phyloP scores from a whole-genome alignment of 768 basidiomycete species.

The Candolleomyces aberdarensis region DNA sequence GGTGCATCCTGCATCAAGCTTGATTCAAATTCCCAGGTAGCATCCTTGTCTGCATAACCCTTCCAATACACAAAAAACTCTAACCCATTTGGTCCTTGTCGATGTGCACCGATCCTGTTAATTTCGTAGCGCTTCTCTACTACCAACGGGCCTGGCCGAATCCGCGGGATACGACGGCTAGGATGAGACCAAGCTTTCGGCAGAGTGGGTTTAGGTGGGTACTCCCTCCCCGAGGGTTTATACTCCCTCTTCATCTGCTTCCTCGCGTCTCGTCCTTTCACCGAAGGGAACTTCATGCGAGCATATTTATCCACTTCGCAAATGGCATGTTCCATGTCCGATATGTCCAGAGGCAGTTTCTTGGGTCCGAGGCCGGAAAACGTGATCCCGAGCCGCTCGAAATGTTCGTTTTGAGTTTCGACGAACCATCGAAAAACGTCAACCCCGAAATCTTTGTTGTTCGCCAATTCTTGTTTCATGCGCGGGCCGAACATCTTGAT shows the following conservation, averaged over 20 bases:
- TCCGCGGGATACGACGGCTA: slow-evolving; percentile 37
- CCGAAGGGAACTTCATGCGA: slow-evolving; percentile 48
- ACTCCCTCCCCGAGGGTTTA: slow-evolving; percentile 17
- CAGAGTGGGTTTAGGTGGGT: slow-evolving; percentile 28
- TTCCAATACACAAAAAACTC: slow-evolving; percentile 54
- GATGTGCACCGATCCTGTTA: slow-evolving; percentile 35
- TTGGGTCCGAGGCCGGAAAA: slow-evolving; percentile 52
- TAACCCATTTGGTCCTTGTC: slow-evolving; percentile 28
- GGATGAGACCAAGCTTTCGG: slow-evolving; percentile 57
- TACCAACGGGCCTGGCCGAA: slow-evolving; percentile 33
- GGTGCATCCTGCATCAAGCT: slow-evolving; percentile 50
- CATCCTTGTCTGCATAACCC: slow-evolving; percentile 48
- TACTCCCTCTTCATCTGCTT: slow-evolving; percentile 38
- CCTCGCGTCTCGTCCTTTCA: slow-evolving; percentile 36
- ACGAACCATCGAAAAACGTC: slow-evolving; percentile 65
- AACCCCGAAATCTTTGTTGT: slow-evolving; percentile 41
- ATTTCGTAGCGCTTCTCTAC: slow-evolving; percentile 45
- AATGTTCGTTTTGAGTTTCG: slow-evolving; percentile 56
- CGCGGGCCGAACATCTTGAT: slow-evolving; percentile 57
- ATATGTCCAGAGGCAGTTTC: slow-evolving; percentile 52
- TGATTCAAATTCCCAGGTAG: slow-evolving; percentile 57
- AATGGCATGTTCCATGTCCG: slow-evolving; percentile 75
- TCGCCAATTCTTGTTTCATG: slow-evolving; percentile 27
- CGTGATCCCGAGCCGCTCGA: slow-evolving; percentile 51
- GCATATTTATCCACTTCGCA: slow-evolving; percentile 82